phyloP scores from a whole-genome alignment of 805 yeast genomes.

The Kluyveromyces dobzhanskii region DNA sequence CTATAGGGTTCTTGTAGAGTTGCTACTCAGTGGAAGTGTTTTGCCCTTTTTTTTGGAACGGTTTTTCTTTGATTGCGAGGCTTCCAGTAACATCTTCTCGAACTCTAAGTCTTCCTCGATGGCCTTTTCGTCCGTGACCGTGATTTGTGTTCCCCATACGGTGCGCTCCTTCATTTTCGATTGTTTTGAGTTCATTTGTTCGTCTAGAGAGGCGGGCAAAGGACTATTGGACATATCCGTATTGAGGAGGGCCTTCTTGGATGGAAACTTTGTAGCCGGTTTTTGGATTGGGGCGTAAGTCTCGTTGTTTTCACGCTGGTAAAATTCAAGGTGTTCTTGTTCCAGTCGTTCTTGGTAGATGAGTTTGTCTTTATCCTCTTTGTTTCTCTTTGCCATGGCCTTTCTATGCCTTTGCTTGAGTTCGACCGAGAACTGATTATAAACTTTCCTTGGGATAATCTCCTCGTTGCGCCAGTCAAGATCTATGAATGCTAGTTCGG shows the following conservation, averaged over 20 bases:
- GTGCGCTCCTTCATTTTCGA: conserved; percentile 36
- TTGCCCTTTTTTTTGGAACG: conserved; percentile 43
- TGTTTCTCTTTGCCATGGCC: conserved; percentile 39
- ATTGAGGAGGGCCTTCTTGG: conserved; percentile 1
- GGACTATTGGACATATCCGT: neutral
- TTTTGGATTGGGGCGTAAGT: conserved; percentile 1
- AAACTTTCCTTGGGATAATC: conserved; percentile 36
- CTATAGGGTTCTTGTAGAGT: neutral
- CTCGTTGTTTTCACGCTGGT: conserved; percentile 48
- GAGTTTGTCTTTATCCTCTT: conserved; percentile 54
- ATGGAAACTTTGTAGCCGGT: neutral
- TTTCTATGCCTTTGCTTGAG: conserved; percentile 48
- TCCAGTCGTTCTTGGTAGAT: conserved; percentile 53
- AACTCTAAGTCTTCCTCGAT: conserved; percentile 39
- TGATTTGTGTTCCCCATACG: conserved; percentile 64
- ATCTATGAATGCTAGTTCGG: conserved; percentile 76
- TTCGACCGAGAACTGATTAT: conserved; percentile 43
- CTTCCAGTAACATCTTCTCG: conserved; percentile 41
- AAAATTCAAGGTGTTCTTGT: conserved; percentile 48
- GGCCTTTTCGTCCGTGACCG: conserved; percentile 21
- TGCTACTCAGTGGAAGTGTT: conserved; percentile 6
- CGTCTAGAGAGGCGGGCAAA: conserved; percentile 5
- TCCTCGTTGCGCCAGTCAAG: conserved; percentile 64
- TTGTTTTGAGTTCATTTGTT: conserved; percentile 5
- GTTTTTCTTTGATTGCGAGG: conserved; percentile 41